These are phyloP conservation scores for Pseudogymnoascus verrucosus DNA, from an alignment of 2,329 filamentous ascomycete genomes.

Conservation along the genomic window DNA sequence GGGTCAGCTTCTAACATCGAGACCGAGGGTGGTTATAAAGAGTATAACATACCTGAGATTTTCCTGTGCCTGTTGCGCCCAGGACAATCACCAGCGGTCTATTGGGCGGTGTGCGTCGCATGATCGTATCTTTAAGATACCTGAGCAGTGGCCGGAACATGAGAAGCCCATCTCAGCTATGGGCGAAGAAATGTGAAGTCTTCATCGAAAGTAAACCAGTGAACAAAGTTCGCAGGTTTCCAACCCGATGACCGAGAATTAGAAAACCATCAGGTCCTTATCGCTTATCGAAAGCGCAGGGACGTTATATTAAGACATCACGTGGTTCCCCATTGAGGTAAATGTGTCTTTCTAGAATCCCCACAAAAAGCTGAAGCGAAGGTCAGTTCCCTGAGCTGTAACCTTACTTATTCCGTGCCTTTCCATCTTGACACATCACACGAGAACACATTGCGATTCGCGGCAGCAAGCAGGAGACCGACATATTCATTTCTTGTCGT, in stretches of 20 bases:
- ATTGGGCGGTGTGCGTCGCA: constrained; percentile 30
- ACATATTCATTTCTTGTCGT: constrained; percentile 13
- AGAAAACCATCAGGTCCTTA: not conserved
- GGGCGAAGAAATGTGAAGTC: not conserved
- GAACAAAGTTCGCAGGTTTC: constrained; percentile 16
- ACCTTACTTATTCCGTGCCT: constrained; percentile 7
- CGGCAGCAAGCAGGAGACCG: constrained; percentile 8
- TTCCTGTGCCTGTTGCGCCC: constrained; percentile 87
- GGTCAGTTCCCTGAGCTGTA: constrained; percentile 8
- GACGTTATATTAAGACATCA: constrained; percentile 9
- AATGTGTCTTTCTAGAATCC: constrained; percentile 8
- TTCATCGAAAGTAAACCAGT: not conserved
- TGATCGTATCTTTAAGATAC: constrained; percentile 15
- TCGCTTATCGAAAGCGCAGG: constrained; percentile 4
- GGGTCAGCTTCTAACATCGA: constrained; percentile 11
- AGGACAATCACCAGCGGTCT: constrained; percentile 71
- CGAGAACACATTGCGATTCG: constrained; percentile 14
- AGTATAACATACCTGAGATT: constrained; percentile 60
- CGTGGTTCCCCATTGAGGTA: constrained; percentile 9
- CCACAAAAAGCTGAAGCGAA: constrained; percentile 10
- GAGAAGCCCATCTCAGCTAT: constrained; percentile 3
- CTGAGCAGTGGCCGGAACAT: constrained; percentile 7
- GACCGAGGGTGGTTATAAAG: not conserved
- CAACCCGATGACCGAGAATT: constrained; percentile 4
- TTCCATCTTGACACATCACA: constrained; percentile 12